These are phyloP conservation scores for Malassezia vespertilionis DNA, from an alignment of 1,284 basidiomycete species.

Conservation along the genomic window DNA sequence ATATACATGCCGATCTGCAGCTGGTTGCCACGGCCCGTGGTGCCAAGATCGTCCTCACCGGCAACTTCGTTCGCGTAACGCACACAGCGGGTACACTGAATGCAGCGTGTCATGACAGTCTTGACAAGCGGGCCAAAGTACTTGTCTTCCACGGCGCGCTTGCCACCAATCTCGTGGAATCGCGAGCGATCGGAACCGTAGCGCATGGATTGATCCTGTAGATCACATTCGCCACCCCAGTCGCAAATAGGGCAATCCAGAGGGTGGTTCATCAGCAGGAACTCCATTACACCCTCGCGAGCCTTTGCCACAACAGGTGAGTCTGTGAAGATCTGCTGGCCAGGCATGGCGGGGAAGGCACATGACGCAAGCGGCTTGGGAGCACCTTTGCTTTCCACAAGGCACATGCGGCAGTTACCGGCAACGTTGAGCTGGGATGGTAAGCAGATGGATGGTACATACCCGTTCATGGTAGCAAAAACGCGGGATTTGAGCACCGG, in stretches of 20 bases:
- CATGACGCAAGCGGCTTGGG: conserved; percentile 69
- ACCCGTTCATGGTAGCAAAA: conserved; percentile 88
- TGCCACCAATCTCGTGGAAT: conserved; percentile 95
- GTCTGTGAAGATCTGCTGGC: conserved; percentile 89
- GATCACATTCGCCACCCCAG: conserved; percentile 70
- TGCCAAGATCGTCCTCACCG: conserved; percentile 92
- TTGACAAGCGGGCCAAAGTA: conserved; percentile 95
- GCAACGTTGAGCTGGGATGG: conserved; percentile 28
- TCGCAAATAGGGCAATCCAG: conserved; percentile 98
- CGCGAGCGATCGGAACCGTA: conserved; percentile 93
- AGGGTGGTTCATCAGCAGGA: conserved; percentile 91
- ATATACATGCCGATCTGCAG: conserved; percentile 98
- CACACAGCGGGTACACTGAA: conserved; percentile 97
- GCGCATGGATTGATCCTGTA: conserved; percentile 99
- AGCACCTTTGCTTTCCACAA: conserved; percentile 86
- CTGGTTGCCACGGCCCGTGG: conserved; percentile 93
- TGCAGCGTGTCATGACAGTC: conserved; percentile 98
- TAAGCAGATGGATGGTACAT: not conserved
- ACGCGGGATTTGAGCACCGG: conserved; percentile 50
- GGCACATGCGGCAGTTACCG: conserved; percentile 56
- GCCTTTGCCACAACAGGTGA: conserved; percentile 90
- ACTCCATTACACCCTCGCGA: conserved; percentile 88
- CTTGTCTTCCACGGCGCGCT: conserved; percentile 97
- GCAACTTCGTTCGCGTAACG: conserved; percentile 98
- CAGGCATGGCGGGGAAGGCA: conserved; percentile 96